Evolutionary conservation across 2,329 filamentous ascomycete genomes (phyloP), one percentile per base, ranked within the genome.

Genomic region (Colletotrichum magnum): DNA sequence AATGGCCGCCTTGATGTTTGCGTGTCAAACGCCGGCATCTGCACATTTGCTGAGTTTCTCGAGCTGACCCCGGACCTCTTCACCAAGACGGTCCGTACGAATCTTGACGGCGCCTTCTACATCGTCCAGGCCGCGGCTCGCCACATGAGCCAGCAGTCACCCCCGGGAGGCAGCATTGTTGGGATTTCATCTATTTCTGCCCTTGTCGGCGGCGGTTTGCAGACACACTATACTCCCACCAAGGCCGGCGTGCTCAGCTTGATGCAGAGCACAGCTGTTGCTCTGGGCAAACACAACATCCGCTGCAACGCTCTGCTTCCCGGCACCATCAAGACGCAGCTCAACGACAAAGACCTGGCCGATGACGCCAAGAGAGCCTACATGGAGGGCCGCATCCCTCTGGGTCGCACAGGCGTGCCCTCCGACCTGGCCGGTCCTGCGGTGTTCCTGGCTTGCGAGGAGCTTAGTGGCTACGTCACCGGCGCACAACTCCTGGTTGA

Each of bases 71-170:
- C 90, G 1, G 87, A 91, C 65, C 89, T 97, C 63, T 92, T 94
- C 76, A 82, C 88, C 70, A 84, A 86, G 63, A 97, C 94, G 3
- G 84, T 97, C 48, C 84, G 88, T 45, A 95, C 93, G 58, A 97
- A 97, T 81, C 89, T 97, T 73, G 90, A 92, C 73, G 94, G 94
- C 52, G 93, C 94, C n/a, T 97, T 97, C 83, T 95, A 94, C 83
- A 87, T 93, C 43, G 91, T 93, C 24, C 94, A 97, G 84, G 93
- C 94, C 0, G 94, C 94, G 2, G 94, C 93, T 1, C 88, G 91
- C 3, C 93, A 96, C 78, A 96, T 97, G 92, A 90, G 92, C 0
- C 73, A 77, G 36, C 86, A 93, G 74, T 82, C 85, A 2, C 89
- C 90, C 0, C 80, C 88, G 0, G 93, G 94, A 16, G 94, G 94